These are phyloP conservation scores for Solanum piurae DNA, from an alignment of 257 asterid genomes.

Conservation along the genomic window DNA sequence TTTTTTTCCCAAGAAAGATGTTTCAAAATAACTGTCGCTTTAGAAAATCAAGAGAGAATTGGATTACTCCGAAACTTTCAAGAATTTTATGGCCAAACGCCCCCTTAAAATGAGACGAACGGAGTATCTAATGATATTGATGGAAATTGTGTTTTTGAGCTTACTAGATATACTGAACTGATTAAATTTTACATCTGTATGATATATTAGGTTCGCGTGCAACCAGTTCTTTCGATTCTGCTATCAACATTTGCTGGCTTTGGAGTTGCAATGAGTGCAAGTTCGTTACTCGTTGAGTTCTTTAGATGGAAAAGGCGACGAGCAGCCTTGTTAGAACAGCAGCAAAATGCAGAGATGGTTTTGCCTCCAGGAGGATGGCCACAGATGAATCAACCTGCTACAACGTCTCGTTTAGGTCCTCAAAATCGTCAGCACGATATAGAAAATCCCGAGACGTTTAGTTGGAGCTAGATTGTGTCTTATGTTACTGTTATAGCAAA, in stretches of 20 bases:
- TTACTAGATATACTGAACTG: not conserved
- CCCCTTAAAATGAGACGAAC: not conserved
- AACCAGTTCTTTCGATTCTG: slow-evolving; percentile 55
- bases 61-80: not conserved
- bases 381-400: slow-evolving; percentile 17
- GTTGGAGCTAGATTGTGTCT: slow-evolving; percentile 18
- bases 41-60: not conserved
- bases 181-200: not conserved
- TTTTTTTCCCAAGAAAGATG: not conserved
- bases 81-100: not conserved
- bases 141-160: not conserved
- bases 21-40: not conserved
- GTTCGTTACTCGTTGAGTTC: slow-evolving; percentile 47
- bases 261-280: slow-evolving; percentile 76
- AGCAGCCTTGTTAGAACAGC: slow-evolving; percentile 15
- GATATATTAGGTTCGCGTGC: slow-evolving; percentile 42
- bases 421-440: slow-evolving; percentile 9
- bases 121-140: not conserved
- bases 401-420: slow-evolving; percentile 20
- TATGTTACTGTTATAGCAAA: not conserved
- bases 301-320: slow-evolving; percentile 53
- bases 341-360: slow-evolving; percentile 8
- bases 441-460: slow-evolving; percentile 54
- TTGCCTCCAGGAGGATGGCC: slow-evolving; percentile 23
- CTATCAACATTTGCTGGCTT: slow-evolving; percentile 75